Conservation (phyloP, 78 protist genomes). For the Polysphondylium violaceum region DNA sequence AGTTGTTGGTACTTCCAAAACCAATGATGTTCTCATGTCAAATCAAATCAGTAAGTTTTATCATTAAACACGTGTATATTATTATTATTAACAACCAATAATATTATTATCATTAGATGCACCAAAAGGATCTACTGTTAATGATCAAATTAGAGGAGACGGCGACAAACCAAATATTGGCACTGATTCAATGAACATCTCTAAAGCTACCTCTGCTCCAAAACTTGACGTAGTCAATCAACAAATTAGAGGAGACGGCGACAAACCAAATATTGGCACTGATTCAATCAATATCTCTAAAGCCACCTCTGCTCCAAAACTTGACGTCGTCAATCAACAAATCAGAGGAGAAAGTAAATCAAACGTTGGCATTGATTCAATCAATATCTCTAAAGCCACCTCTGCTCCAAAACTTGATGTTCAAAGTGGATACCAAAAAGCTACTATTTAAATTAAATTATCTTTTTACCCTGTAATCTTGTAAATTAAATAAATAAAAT, state of each 20-base stretch:
- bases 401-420: constrained; percentile 39
- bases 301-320: constrained; percentile 50
- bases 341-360: constrained; percentile 14
- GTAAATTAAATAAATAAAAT: background rate
- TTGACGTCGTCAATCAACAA: constrained; percentile 23
- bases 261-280: constrained; percentile 21
- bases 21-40: too few relatives aligned
- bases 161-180: constrained; percentile 24
- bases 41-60: constrained; percentile 27
- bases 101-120: constrained; percentile 16
- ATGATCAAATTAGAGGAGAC: constrained; percentile 66
- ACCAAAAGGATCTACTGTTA: constrained; percentile 69
- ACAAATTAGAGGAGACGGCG: constrained; percentile 42
- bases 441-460: background rate
- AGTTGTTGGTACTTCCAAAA: background rate
- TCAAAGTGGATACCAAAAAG: background rate
- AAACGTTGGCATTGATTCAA: constrained; percentile 11
- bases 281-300: constrained; percentile 7
- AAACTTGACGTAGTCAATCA: constrained; percentile 54
- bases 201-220: constrained; percentile 51
- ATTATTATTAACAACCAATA: background rate
- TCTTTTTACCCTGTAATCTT: background rate
- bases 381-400: background rate
- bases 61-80: background rate
- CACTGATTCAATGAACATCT: background rate